Conservation (phyloP, 2,329 filamentous ascomycete genomes). For the Emydomyces testavorans region DNA sequence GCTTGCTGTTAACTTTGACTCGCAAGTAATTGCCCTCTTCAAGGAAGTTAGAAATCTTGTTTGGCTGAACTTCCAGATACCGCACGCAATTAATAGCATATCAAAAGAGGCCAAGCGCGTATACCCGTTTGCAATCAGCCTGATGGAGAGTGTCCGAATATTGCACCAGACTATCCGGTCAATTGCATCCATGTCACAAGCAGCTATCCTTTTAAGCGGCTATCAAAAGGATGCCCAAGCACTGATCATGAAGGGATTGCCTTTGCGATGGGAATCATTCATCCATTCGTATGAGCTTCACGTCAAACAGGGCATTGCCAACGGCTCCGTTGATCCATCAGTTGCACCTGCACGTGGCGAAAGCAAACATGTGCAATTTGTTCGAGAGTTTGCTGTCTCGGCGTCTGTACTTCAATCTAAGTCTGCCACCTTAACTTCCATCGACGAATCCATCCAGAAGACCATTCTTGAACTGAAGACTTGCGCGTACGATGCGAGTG, state of each 20-base stretch:
- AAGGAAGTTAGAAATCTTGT: conserved; percentile 94
- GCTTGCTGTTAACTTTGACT: conserved; percentile 89
- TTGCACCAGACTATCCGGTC: conserved; percentile 77
- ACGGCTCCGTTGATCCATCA: conserved; percentile 48
- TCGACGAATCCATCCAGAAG: conserved; percentile 71
- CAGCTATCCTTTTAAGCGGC: conserved; percentile 75
- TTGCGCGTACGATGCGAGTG: conserved; percentile 68
- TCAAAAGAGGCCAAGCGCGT: conserved; percentile 98
- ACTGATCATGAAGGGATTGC: conserved; percentile 75
- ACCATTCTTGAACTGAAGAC: conserved; percentile 70
- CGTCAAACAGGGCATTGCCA: conserved; percentile 52
- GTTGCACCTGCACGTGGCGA: conserved; percentile 51
- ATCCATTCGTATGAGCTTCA: conserved; percentile 93
- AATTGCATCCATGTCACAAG: conserved; percentile 74
- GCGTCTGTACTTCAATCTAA: conserved; percentile 84
- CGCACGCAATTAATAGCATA: conserved; percentile 86
- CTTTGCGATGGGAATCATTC: conserved; percentile 93
- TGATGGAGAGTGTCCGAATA: conserved; percentile 98
- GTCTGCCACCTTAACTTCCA: conserved; percentile 63
- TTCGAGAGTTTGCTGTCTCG: conserved; percentile 79
- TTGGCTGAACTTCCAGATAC: conserved; percentile 90
- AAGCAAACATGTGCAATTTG: conserved; percentile 92
- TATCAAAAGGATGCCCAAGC: conserved; percentile 83
- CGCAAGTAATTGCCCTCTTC: conserved; percentile 93
- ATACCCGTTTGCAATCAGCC: conserved; percentile 91